These are phyloP conservation scores for Syzygium aromaticum DNA, from an alignment of 345 rosid genomes.

Conservation along the genomic window DNA sequence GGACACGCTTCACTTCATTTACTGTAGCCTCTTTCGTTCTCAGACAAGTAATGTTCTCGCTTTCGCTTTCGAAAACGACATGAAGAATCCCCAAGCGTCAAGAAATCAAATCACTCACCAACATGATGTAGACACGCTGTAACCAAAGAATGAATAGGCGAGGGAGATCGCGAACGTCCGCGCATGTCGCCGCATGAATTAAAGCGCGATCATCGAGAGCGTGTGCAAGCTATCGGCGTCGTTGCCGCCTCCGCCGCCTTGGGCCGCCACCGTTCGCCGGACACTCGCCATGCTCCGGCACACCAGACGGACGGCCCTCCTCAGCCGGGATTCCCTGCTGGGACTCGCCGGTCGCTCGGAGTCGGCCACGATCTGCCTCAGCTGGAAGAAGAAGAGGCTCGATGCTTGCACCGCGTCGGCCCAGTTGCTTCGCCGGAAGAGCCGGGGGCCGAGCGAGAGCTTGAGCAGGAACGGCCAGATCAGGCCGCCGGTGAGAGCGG, in stretches of 20 bases:
- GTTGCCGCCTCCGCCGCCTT: neutral
- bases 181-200: neutral
- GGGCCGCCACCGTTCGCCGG: neutral
- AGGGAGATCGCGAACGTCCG: neutral
- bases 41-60: neutral
- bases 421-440: neutral
- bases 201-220: constrained; percentile 8
- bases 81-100: neutral
- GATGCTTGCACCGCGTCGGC: neutral
- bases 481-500: constrained; percentile 5
- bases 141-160: neutral
- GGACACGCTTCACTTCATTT: neutral
- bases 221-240: constrained; percentile 4
- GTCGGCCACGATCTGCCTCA: neutral
- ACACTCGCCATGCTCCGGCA: neutral
- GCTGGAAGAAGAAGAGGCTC: constrained; percentile 8
- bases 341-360: neutral
- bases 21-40: neutral
- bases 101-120: neutral
- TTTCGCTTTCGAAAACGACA: neutral
- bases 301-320: constrained; percentile 1
- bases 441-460: neutral
- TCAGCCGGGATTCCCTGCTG: neutral
- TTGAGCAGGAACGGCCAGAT: constrained; percentile 13
- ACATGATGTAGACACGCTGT: neutral